Conservation (phyloP, 192 early-diverging fungal species). For the Podila clonocystis region DNA sequence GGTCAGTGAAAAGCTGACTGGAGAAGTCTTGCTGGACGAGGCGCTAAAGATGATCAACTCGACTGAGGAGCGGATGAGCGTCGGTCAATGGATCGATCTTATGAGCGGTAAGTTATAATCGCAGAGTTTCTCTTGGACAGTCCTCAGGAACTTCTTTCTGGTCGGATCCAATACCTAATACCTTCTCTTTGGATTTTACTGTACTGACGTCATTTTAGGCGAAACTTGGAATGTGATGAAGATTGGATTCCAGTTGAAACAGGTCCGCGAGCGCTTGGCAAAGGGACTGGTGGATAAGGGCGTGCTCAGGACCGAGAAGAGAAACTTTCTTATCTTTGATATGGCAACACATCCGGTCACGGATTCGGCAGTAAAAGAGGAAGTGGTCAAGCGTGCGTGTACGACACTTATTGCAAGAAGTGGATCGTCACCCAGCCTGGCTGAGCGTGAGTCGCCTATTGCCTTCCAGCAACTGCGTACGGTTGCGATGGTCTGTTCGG, state of each 20-base stretch:
- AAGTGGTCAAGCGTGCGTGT: slow-evolving; percentile 84
- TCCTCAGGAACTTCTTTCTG: background rate
- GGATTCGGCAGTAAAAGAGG: slow-evolving; percentile 88
- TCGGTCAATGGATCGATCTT: slow-evolving; percentile 96
- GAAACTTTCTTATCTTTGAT: slow-evolving; percentile 96
- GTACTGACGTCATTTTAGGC: slow-evolving; percentile 56
- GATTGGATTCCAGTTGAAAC: slow-evolving; percentile 97
- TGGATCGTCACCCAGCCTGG: slow-evolving; percentile 59
- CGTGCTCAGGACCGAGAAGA: slow-evolving; percentile 95
- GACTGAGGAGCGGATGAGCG: slow-evolving; percentile 79
- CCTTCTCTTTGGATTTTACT: too few relatives aligned
- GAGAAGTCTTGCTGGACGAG: slow-evolving; percentile 98
- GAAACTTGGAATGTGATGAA: slow-evolving; percentile 99
- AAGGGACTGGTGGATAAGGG: slow-evolving; percentile 99
- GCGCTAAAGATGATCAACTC: slow-evolving; percentile 89
- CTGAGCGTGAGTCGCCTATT: slow-evolving; percentile 55
- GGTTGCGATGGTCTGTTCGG: slow-evolving; percentile 91
- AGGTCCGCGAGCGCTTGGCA: slow-evolving; percentile 95
- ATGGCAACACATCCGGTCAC: slow-evolving; percentile 98
- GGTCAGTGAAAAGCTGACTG: slow-evolving; percentile 82
- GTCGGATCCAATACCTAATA: background rate
- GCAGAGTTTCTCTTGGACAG: too few relatives aligned
- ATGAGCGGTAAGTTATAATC: slow-evolving; percentile 83
- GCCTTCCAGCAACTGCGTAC: slow-evolving; percentile 79
- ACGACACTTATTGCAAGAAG: slow-evolving; percentile 80